Evolutionary conservation across 352 stramenopile genomes (phyloP), one percentile per base, ranked within the genome.

Genomic region (Pilasporangium apinafurcum): DNA sequence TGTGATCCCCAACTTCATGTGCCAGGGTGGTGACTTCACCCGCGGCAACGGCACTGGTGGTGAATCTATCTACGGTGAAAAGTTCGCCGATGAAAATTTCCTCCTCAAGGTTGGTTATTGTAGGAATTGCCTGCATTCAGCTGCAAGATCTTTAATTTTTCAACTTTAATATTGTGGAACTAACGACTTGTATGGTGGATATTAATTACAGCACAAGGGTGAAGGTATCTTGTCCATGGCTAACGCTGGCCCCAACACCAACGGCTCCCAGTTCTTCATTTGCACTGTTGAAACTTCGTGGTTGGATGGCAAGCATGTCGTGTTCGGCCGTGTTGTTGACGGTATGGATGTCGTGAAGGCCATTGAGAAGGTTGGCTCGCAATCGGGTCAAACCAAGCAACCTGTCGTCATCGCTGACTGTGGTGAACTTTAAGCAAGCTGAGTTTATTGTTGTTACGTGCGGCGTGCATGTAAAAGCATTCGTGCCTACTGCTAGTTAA

Each of bases 241-340:
- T 22, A 99, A 99, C 69, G 83, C 83, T 24, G 96, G 96, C 9
- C 79, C 78, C n/a, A 83, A 99, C 79, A 98, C 94, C 14, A 98
- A 99, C 69, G 88, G 90, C 40, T 97, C 86, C 55, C 92, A 98
- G 69, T 99, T 99, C 68, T 98, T 98, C 69, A 95, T 99, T 44
- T 94, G 80, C 71, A 96, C 84, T 25, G 86, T 91, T 28, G 68
- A 86, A 65, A 96, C 86, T 38, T 72, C 77, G 48, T 96, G 85
- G 85, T 63, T 96, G 51, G 87, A 96, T 59, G 86, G 84, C 55
- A 89, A 92, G 62, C 87, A 96, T 65, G 84, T 96, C 17, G 87
- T 96, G 25, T 96, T 99, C 63, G 97, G 96, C 54, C 95, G 96
- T 42, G 92, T 98, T 22, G 59, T 96, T 27, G 81, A 98, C 40